Base-by-base conservation (phyloP, 2,329 filamentous ascomycete species). In the Fusarium chuoi region DNA sequence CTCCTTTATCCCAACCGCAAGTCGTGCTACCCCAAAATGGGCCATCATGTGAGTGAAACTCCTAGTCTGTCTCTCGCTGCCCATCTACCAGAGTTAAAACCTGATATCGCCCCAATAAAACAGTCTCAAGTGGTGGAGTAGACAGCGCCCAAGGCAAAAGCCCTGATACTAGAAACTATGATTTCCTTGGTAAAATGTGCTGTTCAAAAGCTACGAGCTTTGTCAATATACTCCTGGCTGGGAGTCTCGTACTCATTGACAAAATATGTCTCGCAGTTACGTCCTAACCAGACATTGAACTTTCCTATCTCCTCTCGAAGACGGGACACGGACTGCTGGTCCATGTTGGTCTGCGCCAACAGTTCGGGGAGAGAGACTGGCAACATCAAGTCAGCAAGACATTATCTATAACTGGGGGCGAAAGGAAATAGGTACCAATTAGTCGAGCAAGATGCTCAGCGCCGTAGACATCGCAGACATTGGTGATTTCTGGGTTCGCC, bases 341-440 rank as follows among this genome's bases (percentile, higher is more conserved):
- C 96, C 95, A 99, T 98, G 84, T 98, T 98, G 59, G 96, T 99
- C 82, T 99, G 96, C 8, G 95, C 95, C 71, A 98, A 91, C 45
- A 98, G 90, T 80, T 99, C 96, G 1, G 96, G 96, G 77, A 98
- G 91, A 3, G 93, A 93, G 7, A 97, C 96, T 98, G 76, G 64
- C 33, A 44, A 33, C 42, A 28, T 48, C 70, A 48, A 36, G 52
- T 76, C 51, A 73, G 70, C 35, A 46, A 26, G 18, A 45, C 49
- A 20, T 9, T 18, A 18, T 38, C 22, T 11, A 36, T 52, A 18
- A 36, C 24, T 26, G 13, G 26, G 24, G 44, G 28, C 22, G 45
- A 48, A 36, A 9, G 42, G 24, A 33, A 26, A 22, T 18, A 83
- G 89, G 76, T 89, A 98, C 96, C 94, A 45, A 99, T 91, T 26